Evolutionary conservation across 192 early-diverging fungal genomes (phyloP).

Genomic region (Pilobolus umbonatus): DNA sequence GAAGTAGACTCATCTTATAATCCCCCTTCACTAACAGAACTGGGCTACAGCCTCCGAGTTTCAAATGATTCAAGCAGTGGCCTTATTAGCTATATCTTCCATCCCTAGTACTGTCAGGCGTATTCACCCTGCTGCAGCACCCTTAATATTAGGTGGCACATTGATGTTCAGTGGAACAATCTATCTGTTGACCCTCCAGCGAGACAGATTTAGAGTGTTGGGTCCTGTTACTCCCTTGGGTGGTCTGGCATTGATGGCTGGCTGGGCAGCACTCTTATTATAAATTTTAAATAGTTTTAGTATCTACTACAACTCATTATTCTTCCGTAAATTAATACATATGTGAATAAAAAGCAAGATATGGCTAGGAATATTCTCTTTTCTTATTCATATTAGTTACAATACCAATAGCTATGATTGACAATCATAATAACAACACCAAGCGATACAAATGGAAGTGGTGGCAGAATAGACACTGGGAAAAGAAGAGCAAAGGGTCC

Average conservation of each 20-base stretch:
- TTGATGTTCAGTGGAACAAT: constrained; percentile 53
- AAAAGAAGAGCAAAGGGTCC: no score
- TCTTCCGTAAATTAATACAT: no score
- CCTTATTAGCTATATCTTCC: constrained; percentile 43
- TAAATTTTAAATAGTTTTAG: no score
- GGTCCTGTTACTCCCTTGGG: constrained; percentile 62
- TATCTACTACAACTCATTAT: no score
- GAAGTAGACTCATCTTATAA: neutral
- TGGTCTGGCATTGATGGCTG: constrained; percentile 50
- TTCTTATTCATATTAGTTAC: no score
- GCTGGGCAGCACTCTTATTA: constrained; percentile 45
- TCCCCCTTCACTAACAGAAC: constrained; percentile 24
- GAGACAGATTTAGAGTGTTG: constrained; percentile 35
- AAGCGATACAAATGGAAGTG: no score
- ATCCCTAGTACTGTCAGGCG: constrained; percentile 30
- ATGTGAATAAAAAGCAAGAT: no score
- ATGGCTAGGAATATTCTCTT: no score
- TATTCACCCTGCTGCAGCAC: constrained; percentile 35
- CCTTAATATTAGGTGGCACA: constrained; percentile 49
- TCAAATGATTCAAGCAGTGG: constrained; percentile 48
- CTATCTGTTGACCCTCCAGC: constrained; percentile 48
- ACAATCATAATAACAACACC: neutral
- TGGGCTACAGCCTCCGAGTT: constrained; percentile 53
- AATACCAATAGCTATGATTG: neutral
- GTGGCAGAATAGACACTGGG: no score